Conservation (phyloP, 2,329 filamentous ascomycete genomes). For the Penicillium capsulatum region DNA sequence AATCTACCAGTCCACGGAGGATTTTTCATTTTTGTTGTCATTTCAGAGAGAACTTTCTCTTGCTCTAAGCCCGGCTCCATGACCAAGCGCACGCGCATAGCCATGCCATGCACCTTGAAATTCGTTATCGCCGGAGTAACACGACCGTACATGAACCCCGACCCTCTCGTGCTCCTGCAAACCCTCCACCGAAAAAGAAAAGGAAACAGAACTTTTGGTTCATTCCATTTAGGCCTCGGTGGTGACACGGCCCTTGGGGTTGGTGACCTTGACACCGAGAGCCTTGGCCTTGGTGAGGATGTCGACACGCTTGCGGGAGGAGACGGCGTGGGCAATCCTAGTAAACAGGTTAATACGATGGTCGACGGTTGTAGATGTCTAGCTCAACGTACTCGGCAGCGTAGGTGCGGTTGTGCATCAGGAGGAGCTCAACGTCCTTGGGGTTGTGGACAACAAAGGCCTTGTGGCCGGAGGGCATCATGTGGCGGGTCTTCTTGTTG, state of each 20-base stretch:
- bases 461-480: slow-evolving; percentile 99
- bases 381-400: slow-evolving; percentile 80
- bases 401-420: slow-evolving; percentile 99
- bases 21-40: slow-evolving; percentile 36
- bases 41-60: slow-evolving; percentile 45
- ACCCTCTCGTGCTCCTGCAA: slow-evolving; percentile 23
- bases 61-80: slow-evolving; percentile 46
- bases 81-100: slow-evolving; percentile 24
- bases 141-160: slow-evolving; percentile 27
- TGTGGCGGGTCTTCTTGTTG: slow-evolving; percentile 99
- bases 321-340: slow-evolving; percentile 97
- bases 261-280: slow-evolving; percentile 99
- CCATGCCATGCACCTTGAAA: slow-evolving; percentile 29
- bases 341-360: too few species aligned
- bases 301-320: slow-evolving; percentile 96
- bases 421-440: slow-evolving; percentile 90
- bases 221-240: slow-evolving; percentile 68
- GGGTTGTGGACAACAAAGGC: slow-evolving; percentile 98
- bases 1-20: slow-evolving; percentile 35
- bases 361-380: too few species aligned
- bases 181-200: slow-evolving; percentile 17
- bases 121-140: slow-evolving; percentile 30
- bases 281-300: slow-evolving; percentile 97
- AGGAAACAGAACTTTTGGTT: slow-evolving; percentile 42
- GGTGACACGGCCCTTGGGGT: slow-evolving; percentile 97